phyloP scores from a whole-genome alignment of 2,329 filamentous ascomycete species.

The Chaetomiaceae sp. region DNA sequence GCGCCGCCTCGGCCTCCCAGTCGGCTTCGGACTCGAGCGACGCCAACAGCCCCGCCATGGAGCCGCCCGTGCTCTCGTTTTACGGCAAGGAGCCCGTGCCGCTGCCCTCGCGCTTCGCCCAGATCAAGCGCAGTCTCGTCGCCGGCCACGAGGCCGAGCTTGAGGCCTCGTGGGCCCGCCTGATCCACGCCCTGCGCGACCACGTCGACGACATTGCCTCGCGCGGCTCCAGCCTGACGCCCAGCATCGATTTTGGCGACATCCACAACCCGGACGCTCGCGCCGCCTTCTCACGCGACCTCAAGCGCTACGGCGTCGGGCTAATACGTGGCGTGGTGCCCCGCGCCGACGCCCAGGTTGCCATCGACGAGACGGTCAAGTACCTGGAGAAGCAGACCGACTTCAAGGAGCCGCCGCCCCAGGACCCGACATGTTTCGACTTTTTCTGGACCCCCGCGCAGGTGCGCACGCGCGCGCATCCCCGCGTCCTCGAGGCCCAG shows the following conservation, averaged over 20 bases:
- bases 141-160: conserved; percentile 51
- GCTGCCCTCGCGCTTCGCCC: conserved; percentile 54
- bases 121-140: conserved; percentile 52
- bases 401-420: conserved; percentile 52
- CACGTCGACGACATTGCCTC: conserved; percentile 51
- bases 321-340: conserved; percentile 63
- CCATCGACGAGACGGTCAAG: conserved; percentile 55
- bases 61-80: conserved; percentile 51
- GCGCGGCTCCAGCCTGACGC: conserved; percentile 50
- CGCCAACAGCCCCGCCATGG: conserved; percentile 33
- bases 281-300: conserved; percentile 51
- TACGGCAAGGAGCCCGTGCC: conserved; percentile 55
- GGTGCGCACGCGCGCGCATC: conserved; percentile 62
- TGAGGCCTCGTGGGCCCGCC: conserved; percentile 50
- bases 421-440: conserved; percentile 66
- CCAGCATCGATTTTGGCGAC: conserved; percentile 51
- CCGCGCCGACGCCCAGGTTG: conserved; percentile 49
- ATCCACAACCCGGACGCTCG: conserved; percentile 45
- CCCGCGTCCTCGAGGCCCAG: conserved; percentile 59
- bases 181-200: conserved; percentile 47
- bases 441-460: conserved; percentile 71
- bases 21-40: neutral
- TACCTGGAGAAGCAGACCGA: conserved; percentile 51
- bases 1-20: neutral
- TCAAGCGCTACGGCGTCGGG: conserved; percentile 60